Evolutionary conservation across 352 stramenopile species (phyloP), one percentile per base, ranked within the genome.

Genomic region (Pythium angustatum): DNA sequence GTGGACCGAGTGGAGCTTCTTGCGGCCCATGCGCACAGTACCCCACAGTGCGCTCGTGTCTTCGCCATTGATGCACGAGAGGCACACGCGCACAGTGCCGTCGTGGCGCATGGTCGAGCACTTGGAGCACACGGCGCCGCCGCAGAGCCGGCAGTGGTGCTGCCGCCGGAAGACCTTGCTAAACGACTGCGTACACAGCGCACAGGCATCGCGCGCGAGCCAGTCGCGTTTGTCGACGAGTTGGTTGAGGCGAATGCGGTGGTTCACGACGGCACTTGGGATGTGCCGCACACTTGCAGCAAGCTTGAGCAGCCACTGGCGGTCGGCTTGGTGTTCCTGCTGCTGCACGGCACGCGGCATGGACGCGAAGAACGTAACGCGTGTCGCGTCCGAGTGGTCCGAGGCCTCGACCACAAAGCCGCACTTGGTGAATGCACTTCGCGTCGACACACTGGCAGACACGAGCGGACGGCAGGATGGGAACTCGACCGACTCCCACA

Each of bases 111-210:
- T 75, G 2, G 69, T 66, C 30, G 80, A 90, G 59, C 83, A 93
- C 67, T 93, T 94, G 55, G 78, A 87, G 68, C 86, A 94, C 19
- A 93, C 81, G 6, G 84, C 57, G 43, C 76, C 65, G 43, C 84
- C 86, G 33, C 83, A 94, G 48, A 91, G 82, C 9, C 84, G 82
- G 45, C 86, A 94, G 73, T 92, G 86, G 58, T 94, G 86, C 43
- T 80, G 73, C 19, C 85, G 83, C 33, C 79, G 79, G 54, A 87
- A 86, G 47, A 94, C 75, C 60, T 81, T 78, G 49, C 69, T 84
- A 69, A 92, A 92, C 22, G 69, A 73, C 58, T 73, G 68, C 41
- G 69, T 77, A 56, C 85, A 94, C n/a, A 92, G 67, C 17, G 68
- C 79, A 69, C 84, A 93, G 17, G 69, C 73, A 62, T 90, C 73